Base-by-base conservation (phyloP, 2,329 filamentous ascomycete species). In the Trichoderma lentiforme region DNA sequence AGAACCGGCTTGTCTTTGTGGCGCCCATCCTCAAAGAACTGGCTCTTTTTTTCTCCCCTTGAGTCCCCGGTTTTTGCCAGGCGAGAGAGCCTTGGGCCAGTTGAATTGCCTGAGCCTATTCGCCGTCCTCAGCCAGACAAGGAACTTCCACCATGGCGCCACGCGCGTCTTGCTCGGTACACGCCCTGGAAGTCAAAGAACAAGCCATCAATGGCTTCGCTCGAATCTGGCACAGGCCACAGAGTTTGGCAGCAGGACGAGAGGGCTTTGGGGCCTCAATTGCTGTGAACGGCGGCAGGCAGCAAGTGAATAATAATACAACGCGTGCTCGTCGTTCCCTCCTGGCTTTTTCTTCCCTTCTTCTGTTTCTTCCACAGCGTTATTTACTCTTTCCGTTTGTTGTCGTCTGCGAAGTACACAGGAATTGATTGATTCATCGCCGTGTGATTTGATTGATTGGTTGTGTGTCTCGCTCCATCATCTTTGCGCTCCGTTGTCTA, bases 391-490 rank as follows among this genome's bases (percentile, higher is more conserved):
- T 60, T 51, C 53, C 39, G 30, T 63, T 60, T 72, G 56, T 61
- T 61, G 61, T 47, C 61, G 21, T 32, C 63, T 56, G 71, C 71
- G 68, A 72, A 60, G 58, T 72, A 61, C 71, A 72, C 58, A 70
- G 60, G 32, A 63, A 58, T 58, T 58, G 34, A 64, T 64, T 62
- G 39, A 56, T 69, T 72, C 58, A 63, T 70, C 30, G 39, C 26
- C 26, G 43, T 56, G 43, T 68, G 47, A 70, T 72, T 65, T 69
- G 66, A 58, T 72, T 66, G 56, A 70, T 72, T 70, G 66, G 24
- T 68, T 70, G 71, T 72, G 47, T 63, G 24, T 36, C 32, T 53
- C 64, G 58, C 61, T 28, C 43, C 51, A 47, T 47, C 64, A 32
- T 66, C 63, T 24, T 72, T 68, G 43, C 53, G 32, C 63, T 21